phyloP scores from a whole-genome alignment of 73 alveolate species.

The Stentor roeselii region DNA sequence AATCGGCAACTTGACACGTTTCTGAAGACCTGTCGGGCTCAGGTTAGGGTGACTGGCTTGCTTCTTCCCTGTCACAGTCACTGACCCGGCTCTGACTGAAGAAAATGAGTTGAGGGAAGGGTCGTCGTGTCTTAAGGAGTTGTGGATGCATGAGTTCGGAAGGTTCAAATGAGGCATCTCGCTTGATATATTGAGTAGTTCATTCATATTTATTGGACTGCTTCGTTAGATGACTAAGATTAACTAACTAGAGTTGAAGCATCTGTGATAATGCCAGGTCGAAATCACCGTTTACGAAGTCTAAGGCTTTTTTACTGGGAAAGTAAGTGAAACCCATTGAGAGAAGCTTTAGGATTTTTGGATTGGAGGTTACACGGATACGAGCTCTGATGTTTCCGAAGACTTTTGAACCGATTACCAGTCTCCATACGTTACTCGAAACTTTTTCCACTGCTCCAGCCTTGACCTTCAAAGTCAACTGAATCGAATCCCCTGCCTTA shows the following conservation, averaged over 20 bases:
- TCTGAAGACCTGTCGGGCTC: not conserved
- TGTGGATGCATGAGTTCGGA: not conserved
- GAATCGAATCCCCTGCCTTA: not conserved
- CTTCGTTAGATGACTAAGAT: no score
- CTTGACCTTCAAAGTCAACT: not conserved
- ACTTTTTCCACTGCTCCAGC: constrained; percentile 4
- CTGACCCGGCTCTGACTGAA: not conserved
- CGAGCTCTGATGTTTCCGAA: not conserved
- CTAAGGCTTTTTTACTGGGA: not conserved
- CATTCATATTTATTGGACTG: not conserved
- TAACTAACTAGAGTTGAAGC: no score
- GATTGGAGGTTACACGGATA: not conserved
- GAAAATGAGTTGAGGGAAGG: not conserved
- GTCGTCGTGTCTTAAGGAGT: not conserved
- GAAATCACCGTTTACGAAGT: not conserved
- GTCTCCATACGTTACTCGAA: not conserved
- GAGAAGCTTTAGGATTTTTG: not conserved
- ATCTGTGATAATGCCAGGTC: constrained; percentile 21
- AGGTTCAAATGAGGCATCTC: not conserved
- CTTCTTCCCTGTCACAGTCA: not conserved
- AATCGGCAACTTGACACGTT: not conserved
- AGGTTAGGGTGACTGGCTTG: not conserved
- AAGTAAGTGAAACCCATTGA: not conserved
- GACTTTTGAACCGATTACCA: not conserved
- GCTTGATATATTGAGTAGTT: not conserved